phyloP scores from a whole-genome alignment of 2,329 filamentous ascomycete genomes.

The Sphaerulina populicola region DNA sequence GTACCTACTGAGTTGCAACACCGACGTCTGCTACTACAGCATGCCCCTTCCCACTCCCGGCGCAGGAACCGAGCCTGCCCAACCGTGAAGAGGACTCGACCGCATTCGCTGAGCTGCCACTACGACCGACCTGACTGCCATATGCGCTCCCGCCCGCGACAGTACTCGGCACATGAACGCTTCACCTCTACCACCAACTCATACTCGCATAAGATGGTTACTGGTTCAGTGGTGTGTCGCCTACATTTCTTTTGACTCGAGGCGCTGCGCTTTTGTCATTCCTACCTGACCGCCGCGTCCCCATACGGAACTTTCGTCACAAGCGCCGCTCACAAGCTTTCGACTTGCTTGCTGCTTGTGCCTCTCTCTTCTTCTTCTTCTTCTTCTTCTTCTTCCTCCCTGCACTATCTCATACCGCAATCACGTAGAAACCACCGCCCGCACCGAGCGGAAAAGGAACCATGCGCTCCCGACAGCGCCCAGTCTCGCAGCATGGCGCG shows the following conservation, averaged over 20 bases:
- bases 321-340: background rate
- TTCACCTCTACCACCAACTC: background rate
- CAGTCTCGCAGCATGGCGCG: constrained; percentile 24
- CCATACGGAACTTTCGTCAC: background rate
- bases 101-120: too few species aligned
- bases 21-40: background rate
- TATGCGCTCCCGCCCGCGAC: background rate
- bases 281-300: background rate
- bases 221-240: background rate
- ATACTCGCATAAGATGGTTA: background rate
- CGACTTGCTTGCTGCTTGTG: constrained; percentile 1
- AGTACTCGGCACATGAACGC: background rate
- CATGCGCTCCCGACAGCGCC: constrained; percentile 26
- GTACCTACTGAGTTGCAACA: too few species aligned
- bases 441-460: constrained; percentile 10
- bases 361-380: too few species aligned
- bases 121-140: background rate
- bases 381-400: background rate
- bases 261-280: background rate
- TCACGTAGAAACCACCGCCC: constrained; percentile 5
- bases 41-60: background rate
- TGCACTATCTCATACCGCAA: constrained; percentile 9
- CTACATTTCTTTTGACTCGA: background rate
- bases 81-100: background rate
- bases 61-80: background rate